Evolutionary conservation across 345 rosid species (phyloP).

Genomic region (Gossypium longicalyx): DNA sequence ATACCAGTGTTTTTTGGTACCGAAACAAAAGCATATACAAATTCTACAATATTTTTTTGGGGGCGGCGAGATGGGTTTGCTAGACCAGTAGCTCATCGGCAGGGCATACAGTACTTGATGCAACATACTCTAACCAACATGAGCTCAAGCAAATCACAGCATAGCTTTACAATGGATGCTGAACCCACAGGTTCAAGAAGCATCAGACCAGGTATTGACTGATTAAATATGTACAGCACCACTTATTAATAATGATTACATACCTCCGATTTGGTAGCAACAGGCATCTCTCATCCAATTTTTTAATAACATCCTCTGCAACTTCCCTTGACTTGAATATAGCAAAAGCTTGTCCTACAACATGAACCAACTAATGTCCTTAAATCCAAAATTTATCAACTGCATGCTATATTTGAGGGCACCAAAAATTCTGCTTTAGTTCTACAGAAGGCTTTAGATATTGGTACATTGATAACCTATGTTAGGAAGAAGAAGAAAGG

Average conservation of each 20-base stretch:
- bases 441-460: not conserved
- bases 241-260: not conserved
- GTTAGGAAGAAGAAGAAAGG: not conserved
- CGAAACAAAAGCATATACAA: too few relatives aligned
- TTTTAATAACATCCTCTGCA: constrained; percentile 46
- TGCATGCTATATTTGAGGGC: not conserved
- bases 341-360: constrained; percentile 70
- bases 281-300: constrained; percentile 58
- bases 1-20: not conserved
- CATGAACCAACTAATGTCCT: constrained; percentile 20
- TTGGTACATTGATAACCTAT: not conserved
- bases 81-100: too few relatives aligned
- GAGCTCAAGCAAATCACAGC: not conserved
- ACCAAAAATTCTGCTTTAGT: not conserved
- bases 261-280: constrained; percentile 80
- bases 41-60: too few relatives aligned
- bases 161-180: not conserved
- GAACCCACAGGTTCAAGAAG: not conserved
- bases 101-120: not conserved
- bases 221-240: not conserved
- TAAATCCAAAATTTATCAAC: not conserved
- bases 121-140: not conserved
- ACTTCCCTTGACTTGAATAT: constrained; percentile 61
- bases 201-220: not conserved
- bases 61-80: too few relatives aligned